A percentile compares a stretch with the other conserved stretches of the same genome.
Evolutionary conservation across 2,329 filamentous ascomycete genomes (phyloP).

Genomic region (Elsinoe necatrix): DNA sequence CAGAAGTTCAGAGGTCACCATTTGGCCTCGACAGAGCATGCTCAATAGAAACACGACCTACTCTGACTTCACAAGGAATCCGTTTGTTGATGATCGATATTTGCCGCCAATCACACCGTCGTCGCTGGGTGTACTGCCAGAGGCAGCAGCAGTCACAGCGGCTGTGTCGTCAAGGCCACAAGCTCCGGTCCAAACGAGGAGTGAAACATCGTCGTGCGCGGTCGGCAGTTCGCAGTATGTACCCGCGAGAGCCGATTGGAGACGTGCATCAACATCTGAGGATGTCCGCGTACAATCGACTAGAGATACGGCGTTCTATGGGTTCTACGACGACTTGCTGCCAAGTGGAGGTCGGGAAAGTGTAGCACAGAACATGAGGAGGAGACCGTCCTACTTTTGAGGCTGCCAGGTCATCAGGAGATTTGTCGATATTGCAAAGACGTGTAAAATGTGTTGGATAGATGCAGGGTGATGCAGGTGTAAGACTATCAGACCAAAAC

Average conservation of each 20-base stretch:
- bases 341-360: background rate
- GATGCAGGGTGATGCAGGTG: background rate
- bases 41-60: constrained; percentile 7
- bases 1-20: background rate
- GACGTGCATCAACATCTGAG: constrained; percentile 1
- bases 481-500: background rate
- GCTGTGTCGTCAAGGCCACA: background rate
- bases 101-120: background rate
- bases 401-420: constrained; percentile 4
- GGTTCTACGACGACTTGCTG: constrained; percentile 16
- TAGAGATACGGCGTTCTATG: constrained; percentile 12
- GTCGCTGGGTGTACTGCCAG: background rate
- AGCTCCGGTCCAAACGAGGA: background rate
- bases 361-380: constrained; percentile 11
- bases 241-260: constrained; percentile 1
- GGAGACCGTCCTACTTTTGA: constrained; percentile 12
- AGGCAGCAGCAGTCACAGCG: background rate
- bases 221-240: background rate
- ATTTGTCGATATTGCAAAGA: background rate
- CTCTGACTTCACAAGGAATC: constrained; percentile 1
- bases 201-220: background rate
- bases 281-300: background rate
- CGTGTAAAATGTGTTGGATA: background rate
- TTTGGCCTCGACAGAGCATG: background rate
- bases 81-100: background rate